Percentiles rank a stretch among this genome's conserved stretches.
Evolutionary conservation across 805 yeast genomes (phyloP).

Genomic region (Myxozyma lipomycoides): DNA sequence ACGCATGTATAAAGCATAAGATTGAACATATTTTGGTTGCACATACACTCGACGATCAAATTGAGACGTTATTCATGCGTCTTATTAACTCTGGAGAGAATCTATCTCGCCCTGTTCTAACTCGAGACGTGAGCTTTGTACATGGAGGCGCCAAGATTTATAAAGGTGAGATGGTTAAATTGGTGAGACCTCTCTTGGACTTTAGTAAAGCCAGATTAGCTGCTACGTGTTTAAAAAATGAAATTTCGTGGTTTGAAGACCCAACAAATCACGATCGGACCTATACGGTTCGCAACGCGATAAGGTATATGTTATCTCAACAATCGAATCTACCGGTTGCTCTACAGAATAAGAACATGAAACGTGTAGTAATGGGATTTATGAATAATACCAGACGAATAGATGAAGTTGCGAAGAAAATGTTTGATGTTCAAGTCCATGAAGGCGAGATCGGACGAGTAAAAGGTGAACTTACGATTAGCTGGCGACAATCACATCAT

Average conservation of each 20-base stretch:
- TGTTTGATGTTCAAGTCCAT: not conserved
- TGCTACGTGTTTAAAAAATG: constrained; percentile 43
- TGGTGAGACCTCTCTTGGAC: constrained; percentile 53
- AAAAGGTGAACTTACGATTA: not conserved
- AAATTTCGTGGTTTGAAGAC: constrained; percentile 67
- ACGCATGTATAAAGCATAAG: constrained; percentile 40
- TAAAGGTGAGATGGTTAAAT: constrained; percentile 26
- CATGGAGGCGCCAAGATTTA: constrained; percentile 7
- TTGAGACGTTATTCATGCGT: constrained; percentile 64
- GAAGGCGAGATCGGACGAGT: not conserved
- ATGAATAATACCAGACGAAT: not conserved
- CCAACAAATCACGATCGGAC: constrained; percentile 52
- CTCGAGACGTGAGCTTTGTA: constrained; percentile 31
- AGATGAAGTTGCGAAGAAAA: not conserved
- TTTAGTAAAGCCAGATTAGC: constrained; percentile 46
- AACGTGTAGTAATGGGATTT: not conserved
- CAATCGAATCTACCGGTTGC: constrained; percentile 27
- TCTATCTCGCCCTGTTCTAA: constrained; percentile 56
- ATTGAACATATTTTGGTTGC: constrained; percentile 51
- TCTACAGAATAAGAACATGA: constrained; percentile 9
- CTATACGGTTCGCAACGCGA: constrained; percentile 56
- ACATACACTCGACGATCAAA: constrained; percentile 67
- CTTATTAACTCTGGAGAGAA: constrained; percentile 42
- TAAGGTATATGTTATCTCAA: constrained; percentile 39
- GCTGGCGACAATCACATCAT: no score